Percentiles rank a stretch among this genome's conserved stretches.
phyloP scores from a whole-genome alignment of 768 basidiomycete genomes.

The Lentinula raphanica region DNA sequence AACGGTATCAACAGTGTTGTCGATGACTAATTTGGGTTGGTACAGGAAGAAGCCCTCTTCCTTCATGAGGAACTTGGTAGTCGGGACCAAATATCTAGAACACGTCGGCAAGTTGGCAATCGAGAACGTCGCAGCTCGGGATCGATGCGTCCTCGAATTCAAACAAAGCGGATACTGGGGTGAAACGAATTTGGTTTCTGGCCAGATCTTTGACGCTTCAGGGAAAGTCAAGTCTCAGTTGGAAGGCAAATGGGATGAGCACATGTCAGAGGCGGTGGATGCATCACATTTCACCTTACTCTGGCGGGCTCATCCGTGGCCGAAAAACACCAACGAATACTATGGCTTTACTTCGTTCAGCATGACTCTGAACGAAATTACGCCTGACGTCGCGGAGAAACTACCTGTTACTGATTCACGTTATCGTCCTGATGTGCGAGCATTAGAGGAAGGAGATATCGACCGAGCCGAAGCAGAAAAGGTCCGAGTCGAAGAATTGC shows the following conservation, averaged over 20 bases:
- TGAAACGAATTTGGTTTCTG: slow-evolving; percentile 66
- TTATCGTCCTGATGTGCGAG: slow-evolving; percentile 74
- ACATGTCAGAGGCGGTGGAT: slow-evolving; percentile 64
- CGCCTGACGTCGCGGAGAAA: slow-evolving; percentile 53
- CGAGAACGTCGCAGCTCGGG: slow-evolving; percentile 50
- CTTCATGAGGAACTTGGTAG: slow-evolving; percentile 85
- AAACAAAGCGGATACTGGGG: slow-evolving; percentile 85
- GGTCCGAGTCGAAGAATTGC: slow-evolving; percentile 64
- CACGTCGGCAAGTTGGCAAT: slow-evolving; percentile 78
- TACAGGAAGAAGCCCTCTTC: slow-evolving; percentile 81
- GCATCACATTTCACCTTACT: slow-evolving; percentile 66
- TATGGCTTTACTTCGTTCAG: slow-evolving; percentile 83
- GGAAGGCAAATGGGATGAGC: slow-evolving; percentile 91
- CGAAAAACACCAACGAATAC: slow-evolving; percentile 61
- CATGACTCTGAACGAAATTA: slow-evolving; percentile 78
- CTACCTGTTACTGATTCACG: slow-evolving; percentile 82
- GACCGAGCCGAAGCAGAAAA: slow-evolving; percentile 73
- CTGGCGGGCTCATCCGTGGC: slow-evolving; percentile 74
- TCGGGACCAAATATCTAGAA: slow-evolving; percentile 87
- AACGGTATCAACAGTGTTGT: neutral
- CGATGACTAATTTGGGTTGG: neutral
- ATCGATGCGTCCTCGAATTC: slow-evolving; percentile 73
- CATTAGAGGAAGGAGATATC: slow-evolving; percentile 72
- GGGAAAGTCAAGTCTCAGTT: slow-evolving; percentile 55
- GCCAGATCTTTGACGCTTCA: slow-evolving; percentile 46